A percentile compares a stretch with the other conserved stretches of the same genome.
These are phyloP conservation scores for Cordyceps tenuipes DNA, from an alignment of 2,329 filamentous ascomycete species.

Conservation along the genomic window DNA sequence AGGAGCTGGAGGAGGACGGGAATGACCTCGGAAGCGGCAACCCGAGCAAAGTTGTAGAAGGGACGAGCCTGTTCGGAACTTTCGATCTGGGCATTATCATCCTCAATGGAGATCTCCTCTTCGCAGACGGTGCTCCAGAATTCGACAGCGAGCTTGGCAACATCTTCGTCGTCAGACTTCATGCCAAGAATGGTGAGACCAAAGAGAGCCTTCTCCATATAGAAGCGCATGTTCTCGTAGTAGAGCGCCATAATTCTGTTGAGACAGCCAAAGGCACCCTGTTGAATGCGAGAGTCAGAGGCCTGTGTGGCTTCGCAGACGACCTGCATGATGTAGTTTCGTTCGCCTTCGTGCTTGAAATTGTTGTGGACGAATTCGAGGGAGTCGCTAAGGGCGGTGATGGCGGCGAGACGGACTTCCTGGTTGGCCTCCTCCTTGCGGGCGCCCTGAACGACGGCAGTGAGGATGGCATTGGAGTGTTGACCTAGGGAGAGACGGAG, in stretches of 20 bases:
- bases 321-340: slow-evolving; percentile 99
- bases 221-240: slow-evolving; percentile 99
- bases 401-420: slow-evolving; percentile 87
- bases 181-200: slow-evolving; percentile 96
- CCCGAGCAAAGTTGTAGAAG: slow-evolving; percentile 91
- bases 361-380: slow-evolving; percentile 97
- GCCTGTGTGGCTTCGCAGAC: slow-evolving; percentile 98
- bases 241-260: slow-evolving; percentile 99
- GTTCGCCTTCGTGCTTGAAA: slow-evolving; percentile 97
- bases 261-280: slow-evolving; percentile 90
- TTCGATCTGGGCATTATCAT: slow-evolving; percentile 76
- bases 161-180: slow-evolving; percentile 96
- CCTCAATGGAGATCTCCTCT: slow-evolving; percentile 95
- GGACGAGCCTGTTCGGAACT: slow-evolving; percentile 77
- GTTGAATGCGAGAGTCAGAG: slow-evolving; percentile 81
- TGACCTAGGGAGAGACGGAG: slow-evolving; percentile 70
- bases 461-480: slow-evolving; percentile 96
- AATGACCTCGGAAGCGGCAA: slow-evolving; percentile 89
- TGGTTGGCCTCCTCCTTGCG: slow-evolving; percentile 89
- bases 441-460: slow-evolving; percentile 93
- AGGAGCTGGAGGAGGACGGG: slow-evolving; percentile 82
- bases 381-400: slow-evolving; percentile 89
- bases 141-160: slow-evolving; percentile 94
- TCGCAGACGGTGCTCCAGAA: slow-evolving; percentile 99
- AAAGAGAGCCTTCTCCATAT: slow-evolving; percentile 99